phyloP scores from a whole-genome alignment of 139 green algal genomes.

The Eudorina sp. region DNA sequence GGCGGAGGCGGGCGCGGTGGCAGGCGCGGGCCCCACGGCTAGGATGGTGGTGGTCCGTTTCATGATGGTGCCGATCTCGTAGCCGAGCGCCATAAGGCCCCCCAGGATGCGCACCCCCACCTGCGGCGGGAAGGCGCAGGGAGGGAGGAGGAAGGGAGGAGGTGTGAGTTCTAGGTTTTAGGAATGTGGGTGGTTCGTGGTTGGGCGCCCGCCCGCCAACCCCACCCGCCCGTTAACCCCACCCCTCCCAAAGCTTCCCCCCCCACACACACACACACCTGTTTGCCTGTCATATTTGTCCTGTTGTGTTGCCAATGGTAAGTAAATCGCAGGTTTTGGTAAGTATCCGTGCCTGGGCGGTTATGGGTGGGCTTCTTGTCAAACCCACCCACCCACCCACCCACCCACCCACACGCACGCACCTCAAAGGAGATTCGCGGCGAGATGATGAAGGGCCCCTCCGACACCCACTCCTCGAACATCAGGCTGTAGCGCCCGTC shows the following conservation, averaged over 20 bases:
- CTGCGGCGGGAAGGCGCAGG: slow-evolving; percentile 41
- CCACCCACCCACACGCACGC: background rate
- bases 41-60: slow-evolving; percentile 74
- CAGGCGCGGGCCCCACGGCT: background rate
- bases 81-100: slow-evolving; percentile 97
- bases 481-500: slow-evolving; percentile 97
- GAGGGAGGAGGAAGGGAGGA: background rate
- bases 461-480: slow-evolving; percentile 98
- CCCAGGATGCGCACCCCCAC: slow-evolving; percentile 92
- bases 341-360: no score
- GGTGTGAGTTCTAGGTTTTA: no score
- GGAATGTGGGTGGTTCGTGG: no score
- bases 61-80: slow-evolving; percentile 96
- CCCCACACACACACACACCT: no score
- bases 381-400: background rate
- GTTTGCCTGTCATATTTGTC: no score
- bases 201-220: no score
- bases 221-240: no score
- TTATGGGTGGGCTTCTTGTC: no score
- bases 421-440: slow-evolving; percentile 96
- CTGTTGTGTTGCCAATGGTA: no score
- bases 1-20: background rate
- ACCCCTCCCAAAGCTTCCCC: no score
- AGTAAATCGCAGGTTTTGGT: no score
- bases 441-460: slow-evolving; percentile 95